Evolutionary conservation across 164 flowering plant genomes (phyloP).

Genomic region (Euptelea pleiosperma): DNA sequence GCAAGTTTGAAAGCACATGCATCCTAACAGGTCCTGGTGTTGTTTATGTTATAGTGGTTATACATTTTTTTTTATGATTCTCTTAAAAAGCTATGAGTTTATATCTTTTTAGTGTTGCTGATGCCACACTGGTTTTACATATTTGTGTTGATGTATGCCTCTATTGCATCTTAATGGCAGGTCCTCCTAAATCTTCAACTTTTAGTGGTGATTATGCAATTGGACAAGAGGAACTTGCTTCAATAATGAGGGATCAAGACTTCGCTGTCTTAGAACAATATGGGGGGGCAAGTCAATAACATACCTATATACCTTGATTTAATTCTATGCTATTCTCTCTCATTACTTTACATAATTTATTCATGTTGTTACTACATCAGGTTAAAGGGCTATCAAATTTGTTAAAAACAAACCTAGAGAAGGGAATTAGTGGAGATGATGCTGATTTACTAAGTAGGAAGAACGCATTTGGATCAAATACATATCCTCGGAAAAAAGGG

Average conservation of each 20-base stretch:
- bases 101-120: not conserved
- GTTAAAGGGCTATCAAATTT: conserved; percentile 57
- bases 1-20: too few species aligned
- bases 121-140: not conserved
- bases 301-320: conserved; percentile 3
- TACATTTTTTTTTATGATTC: too few species aligned
- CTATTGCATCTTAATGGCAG: conserved; percentile 21
- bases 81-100: too few species aligned
- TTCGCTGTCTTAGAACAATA: conserved; percentile 41
- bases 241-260: conserved; percentile 64
- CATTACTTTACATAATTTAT: not conserved
- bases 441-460: conserved; percentile 52
- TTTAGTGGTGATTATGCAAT: conserved; percentile 51
- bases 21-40: too few species aligned
- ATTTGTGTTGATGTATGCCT: not conserved
- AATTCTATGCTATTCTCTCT: not conserved
- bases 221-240: conserved; percentile 57
- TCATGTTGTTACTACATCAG: conserved; percentile 29
- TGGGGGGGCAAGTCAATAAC: conserved; percentile 69
- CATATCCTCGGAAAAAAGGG: conserved; percentile 83
- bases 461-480: conserved; percentile 78
- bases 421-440: conserved; percentile 78
- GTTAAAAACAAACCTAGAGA: conserved; percentile 63
- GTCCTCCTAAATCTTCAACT: conserved; percentile 19
- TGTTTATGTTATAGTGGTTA: too few species aligned